A percentile compares a stretch with the other conserved stretches of the same genome.
These are phyloP conservation scores for Nicotiana knightiana DNA, from an alignment of 257 asterid species.

Conservation along the genomic window DNA sequence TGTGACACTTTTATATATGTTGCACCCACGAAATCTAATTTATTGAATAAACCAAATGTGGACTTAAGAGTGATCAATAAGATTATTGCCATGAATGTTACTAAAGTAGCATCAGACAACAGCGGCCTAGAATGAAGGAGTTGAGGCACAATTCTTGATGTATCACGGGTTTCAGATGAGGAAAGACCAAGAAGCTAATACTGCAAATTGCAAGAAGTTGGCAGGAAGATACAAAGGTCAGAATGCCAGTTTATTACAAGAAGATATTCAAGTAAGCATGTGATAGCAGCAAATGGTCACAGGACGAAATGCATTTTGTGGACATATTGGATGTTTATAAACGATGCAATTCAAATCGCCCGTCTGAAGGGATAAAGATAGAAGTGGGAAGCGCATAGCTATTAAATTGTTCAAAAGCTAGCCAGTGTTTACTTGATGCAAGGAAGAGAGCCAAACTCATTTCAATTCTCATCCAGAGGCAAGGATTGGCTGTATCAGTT, in stretches of 20 bases:
- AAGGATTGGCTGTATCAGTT: not conserved
- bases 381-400: not conserved
- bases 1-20: not conserved
- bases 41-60: not conserved
- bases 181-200: not conserved
- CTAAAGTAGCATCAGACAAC: not conserved
- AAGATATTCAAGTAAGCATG: constrained; percentile 2
- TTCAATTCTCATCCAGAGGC: not conserved
- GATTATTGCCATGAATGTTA: not conserved
- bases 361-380: not conserved
- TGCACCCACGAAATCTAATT: not conserved
- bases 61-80: not conserved
- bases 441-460: not conserved
- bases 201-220: not conserved
- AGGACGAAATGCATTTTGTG: not conserved
- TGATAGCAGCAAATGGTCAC: not conserved
- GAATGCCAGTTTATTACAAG: not conserved
- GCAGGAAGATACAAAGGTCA: not conserved
- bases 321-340: not conserved
- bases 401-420: not conserved
- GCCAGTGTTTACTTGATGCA: not conserved
- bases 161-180: not conserved
- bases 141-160: not conserved
- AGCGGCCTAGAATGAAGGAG: not conserved
- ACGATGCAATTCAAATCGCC: not conserved